Percentiles rank a stretch among this genome's conserved stretches.
Conservation (phyloP, 108 stramenopile species). For the Nitzschia sp. region DNA sequence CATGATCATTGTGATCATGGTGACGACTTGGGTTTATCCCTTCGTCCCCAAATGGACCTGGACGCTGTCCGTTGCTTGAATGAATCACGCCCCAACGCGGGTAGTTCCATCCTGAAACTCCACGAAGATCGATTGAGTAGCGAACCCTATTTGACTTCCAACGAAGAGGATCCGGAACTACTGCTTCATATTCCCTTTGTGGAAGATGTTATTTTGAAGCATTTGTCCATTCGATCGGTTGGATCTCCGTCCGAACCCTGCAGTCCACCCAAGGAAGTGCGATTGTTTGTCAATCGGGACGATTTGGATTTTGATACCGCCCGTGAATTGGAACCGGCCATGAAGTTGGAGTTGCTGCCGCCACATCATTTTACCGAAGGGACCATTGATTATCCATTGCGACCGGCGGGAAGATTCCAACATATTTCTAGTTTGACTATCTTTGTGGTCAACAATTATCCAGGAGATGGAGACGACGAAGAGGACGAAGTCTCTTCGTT, state of each 20-base stretch:
- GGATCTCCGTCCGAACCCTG: conserved; percentile 5
- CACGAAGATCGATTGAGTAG: conserved; percentile 70
- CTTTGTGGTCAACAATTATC: conserved; percentile 75
- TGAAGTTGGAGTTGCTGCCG: conserved; percentile 56
- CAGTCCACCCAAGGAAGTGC: conserved; percentile 58
- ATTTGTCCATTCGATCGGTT: conserved; percentile 47
- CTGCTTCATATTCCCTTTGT: conserved; percentile 73
- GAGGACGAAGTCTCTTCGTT: conserved; percentile 56
- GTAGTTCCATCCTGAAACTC: conserved; percentile 63
- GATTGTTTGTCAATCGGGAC: conserved; percentile 70
- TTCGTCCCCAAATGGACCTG: conserved; percentile 74
- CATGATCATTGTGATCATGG: conserved; percentile 80
- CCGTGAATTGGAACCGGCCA: conserved; percentile 62
- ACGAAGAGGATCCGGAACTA: conserved; percentile 81
- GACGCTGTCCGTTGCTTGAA: conserved; percentile 68
- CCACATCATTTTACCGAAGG: conserved; percentile 71
- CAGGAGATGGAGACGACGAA: conserved; percentile 15
- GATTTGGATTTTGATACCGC: conserved; percentile 85
- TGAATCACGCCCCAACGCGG: conserved; percentile 58
- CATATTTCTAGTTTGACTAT: conserved; percentile 71
- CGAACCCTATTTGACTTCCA: conserved; percentile 56
- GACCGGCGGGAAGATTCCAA: conserved; percentile 83
- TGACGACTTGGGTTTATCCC: conserved; percentile 65
- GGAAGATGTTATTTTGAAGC: conserved; percentile 70
- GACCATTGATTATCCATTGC: conserved; percentile 79